These are phyloP conservation scores for Fusarium torreyae DNA, from an alignment of 2,329 filamentous ascomycete species.

Conservation along the genomic window DNA sequence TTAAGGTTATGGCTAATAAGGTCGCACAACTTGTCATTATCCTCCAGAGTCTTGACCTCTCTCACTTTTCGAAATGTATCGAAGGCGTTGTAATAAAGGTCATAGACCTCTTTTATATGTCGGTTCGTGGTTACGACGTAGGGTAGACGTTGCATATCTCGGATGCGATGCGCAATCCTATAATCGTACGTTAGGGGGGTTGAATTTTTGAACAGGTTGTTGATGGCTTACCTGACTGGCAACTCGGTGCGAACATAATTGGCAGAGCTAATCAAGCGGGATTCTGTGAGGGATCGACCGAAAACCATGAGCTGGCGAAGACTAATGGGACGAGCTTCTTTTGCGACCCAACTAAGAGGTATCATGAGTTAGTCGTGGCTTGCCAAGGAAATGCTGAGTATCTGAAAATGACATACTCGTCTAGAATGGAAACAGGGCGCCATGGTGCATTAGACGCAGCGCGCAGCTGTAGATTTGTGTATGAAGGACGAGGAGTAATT, in stretches of 20 bases:
- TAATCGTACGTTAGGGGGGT: conserved; percentile 27
- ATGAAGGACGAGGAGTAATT: conserved; percentile 18
- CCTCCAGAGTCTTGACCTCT: conserved; percentile 87
- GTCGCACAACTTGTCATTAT: conserved; percentile 90
- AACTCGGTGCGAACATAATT: conserved; percentile 98
- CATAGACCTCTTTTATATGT: conserved; percentile 94
- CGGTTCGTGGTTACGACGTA: conserved; percentile 97
- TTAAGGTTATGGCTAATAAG: conserved; percentile 84
- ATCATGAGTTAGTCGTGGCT: conserved; percentile 40
- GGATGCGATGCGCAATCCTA: conserved; percentile 91
- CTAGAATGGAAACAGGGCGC: conserved; percentile 74
- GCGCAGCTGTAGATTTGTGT: conserved; percentile 38
- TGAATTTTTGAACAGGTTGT: conserved; percentile 1
- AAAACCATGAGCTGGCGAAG: conserved; percentile 97
- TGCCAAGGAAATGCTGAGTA: conserved; percentile 1
- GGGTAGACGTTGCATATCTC: conserved; percentile 96
- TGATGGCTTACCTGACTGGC: conserved; percentile 69
- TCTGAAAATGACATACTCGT: conserved; percentile 67
- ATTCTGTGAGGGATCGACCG: conserved; percentile 91
- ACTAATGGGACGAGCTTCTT: conserved; percentile 94
- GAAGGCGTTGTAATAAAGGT: conserved; percentile 97
- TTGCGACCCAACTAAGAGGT: conserved; percentile 84
- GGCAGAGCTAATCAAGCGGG: conserved; percentile 90
- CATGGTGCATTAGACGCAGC: conserved; percentile 61
- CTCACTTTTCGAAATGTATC: conserved; percentile 88